Evolutionary conservation across 257 asterid species (phyloP), one percentile per base, ranked within the genome.

Genomic region (Lithospermum erythrorhizon): DNA sequence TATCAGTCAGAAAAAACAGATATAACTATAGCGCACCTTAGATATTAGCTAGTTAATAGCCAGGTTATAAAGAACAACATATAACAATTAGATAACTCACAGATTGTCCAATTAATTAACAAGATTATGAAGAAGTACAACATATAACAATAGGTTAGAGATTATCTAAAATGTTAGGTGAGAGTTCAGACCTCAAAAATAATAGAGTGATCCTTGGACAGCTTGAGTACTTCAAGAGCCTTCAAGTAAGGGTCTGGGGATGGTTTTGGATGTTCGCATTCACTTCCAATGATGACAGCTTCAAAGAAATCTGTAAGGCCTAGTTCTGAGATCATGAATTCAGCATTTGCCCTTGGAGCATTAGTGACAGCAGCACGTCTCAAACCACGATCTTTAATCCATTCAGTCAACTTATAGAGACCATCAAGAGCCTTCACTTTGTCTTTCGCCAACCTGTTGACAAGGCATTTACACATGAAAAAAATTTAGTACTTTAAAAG

Each of bases 291-390:
- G 52, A 91, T 76, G 32, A 91, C 69, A 19, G 79, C 68, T 2
- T 82, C 80, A 61, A 91, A 91, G 82, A 91, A 91, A 63, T 81
- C 95, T 6, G 91, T 59, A 13, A 91, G 90, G 61, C 97, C 98
- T 57, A 91, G 95, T 76, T 73, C 21, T 57, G 94, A 79, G 67
- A 91, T 76, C 76, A 88, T 78, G 77, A 86, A 54, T 67, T 91
- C 95, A 21, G 95, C 98, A 73, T 91, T 91, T 58, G 69, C 83
- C 73, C 72, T 82, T 24, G 98, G 98, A 41, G 96, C 95, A 55
- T 91, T 91, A 20, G 96, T 91, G 11, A 91, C 98, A 58, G 98
- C 98, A 73, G 90, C 98, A 29, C 96, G 81, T 70, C 78, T 91
- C 81, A 91, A 61, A 18, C 95, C 95, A 57, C 71, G 95, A 64